Conservation (phyloP, 768 basidiomycete genomes). For the Tulasnella sp. region DNA sequence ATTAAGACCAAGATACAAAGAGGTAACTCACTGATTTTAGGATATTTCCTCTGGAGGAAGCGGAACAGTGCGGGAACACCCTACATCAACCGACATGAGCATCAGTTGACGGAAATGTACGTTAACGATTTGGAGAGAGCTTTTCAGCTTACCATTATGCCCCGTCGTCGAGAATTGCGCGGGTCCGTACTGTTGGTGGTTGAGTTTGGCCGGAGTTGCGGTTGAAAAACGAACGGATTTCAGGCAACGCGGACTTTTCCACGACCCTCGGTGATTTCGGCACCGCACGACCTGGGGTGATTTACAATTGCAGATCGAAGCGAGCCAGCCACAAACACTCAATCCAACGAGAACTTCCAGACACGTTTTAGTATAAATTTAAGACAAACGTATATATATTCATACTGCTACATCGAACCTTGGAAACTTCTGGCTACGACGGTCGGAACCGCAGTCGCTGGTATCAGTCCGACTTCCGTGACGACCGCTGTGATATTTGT, state of each 20-base stretch:
- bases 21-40: slow-evolving; percentile 69
- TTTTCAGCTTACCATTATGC: neutral
- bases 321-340: neutral
- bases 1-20: neutral
- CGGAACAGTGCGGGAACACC: slow-evolving; percentile 97
- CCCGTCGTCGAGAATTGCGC: neutral
- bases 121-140: neutral
- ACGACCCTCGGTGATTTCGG: neutral
- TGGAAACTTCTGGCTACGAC: slow-evolving; percentile 46
- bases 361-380: neutral
- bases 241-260: neutral
- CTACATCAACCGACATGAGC: slow-evolving; percentile 29
- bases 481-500: slow-evolving; percentile 90
- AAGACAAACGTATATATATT: neutral
- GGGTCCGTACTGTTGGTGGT: neutral
- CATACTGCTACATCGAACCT: neutral
- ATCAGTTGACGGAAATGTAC: neutral
- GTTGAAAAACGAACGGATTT: neutral
- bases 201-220: neutral
- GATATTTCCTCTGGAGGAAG: slow-evolving; percentile 98
- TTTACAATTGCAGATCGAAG: neutral
- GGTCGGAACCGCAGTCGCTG: slow-evolving; percentile 67
- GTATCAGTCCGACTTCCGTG: slow-evolving; percentile 93
- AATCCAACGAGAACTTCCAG: neutral
- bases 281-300: neutral